A percentile compares a stretch with the other conserved stretches of the same genome.
Evolutionary conservation across 257 asterid genomes (phyloP).

Genomic region (Jasminum sambac): DNA sequence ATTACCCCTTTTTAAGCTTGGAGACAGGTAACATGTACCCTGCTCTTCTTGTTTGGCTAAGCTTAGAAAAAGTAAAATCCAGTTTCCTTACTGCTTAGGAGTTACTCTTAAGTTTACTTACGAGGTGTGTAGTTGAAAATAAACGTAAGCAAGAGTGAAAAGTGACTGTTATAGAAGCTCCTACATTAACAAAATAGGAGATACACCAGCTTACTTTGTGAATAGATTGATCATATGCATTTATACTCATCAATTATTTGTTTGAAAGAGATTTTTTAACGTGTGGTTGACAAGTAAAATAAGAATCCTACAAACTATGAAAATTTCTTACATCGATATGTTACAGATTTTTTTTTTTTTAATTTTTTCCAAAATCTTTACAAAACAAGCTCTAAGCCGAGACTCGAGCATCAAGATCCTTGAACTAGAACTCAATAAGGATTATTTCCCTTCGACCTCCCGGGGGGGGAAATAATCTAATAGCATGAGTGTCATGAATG

Average conservation of each 20-base stretch:
- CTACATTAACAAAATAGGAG: neutral
- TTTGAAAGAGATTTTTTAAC: too few species aligned
- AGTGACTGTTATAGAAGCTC: too few species aligned
- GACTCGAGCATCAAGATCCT: neutral
- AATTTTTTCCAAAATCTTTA: too few species aligned
- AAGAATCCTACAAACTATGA: too few species aligned
- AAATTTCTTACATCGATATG: too few species aligned
- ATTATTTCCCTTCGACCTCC: neutral
- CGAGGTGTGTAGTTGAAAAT: too few species aligned
- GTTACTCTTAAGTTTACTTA: too few species aligned
- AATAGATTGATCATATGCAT: neutral
- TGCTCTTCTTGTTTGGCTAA: neutral
- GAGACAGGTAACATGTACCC: conserved; percentile 47
- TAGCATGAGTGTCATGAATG: neutral
- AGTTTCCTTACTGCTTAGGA: too few species aligned
- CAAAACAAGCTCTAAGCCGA: too few species aligned
- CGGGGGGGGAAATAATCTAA: neutral
- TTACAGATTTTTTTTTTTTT: too few species aligned
- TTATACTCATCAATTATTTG: neutral
- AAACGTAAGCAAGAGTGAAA: too few species aligned
- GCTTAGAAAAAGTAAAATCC: neutral
- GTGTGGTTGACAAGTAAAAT: too few species aligned
- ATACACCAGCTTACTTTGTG: neutral
- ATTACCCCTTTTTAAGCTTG: conserved; percentile 36
- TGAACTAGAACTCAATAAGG: neutral